Conservation (phyloP, 768 basidiomycete genomes). For the Cystobasidiopsis lactophilus region DNA sequence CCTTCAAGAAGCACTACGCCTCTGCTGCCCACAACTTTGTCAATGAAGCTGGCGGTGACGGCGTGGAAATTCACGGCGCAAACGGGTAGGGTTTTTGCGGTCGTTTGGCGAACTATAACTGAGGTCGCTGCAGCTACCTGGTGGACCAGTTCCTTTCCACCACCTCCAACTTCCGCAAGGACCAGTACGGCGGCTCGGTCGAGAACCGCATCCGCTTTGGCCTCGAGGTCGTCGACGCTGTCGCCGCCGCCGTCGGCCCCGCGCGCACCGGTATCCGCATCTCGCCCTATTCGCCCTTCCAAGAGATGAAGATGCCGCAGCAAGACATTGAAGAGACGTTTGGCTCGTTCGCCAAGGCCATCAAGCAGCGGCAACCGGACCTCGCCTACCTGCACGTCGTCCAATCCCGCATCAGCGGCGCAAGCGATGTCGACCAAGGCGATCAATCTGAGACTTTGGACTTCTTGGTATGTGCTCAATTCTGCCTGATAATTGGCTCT, state of each 20-base stretch:
- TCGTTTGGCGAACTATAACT: neutral
- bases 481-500: too few relatives aligned
- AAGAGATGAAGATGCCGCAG: slow-evolving; percentile 15
- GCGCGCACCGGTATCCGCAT: slow-evolving; percentile 28
- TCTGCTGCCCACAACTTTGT: slow-evolving; percentile 38
- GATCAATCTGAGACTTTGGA: too few relatives aligned
- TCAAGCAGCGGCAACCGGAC: slow-evolving; percentile 29
- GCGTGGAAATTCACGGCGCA: slow-evolving; percentile 33
- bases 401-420: slow-evolving; percentile 25
- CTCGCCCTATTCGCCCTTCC: slow-evolving; percentile 2
- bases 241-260: slow-evolving; percentile 34
- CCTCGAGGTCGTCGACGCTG: slow-evolving; percentile 35
- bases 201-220: slow-evolving; percentile 39
- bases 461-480: too few relatives aligned
- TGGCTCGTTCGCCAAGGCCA: slow-evolving; percentile 31
- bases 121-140: slow-evolving; percentile 11
- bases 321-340: slow-evolving; percentile 15
- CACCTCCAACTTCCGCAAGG: slow-evolving; percentile 16
- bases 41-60: slow-evolving; percentile 42
- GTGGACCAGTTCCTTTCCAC: slow-evolving; percentile 19
- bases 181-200: slow-evolving; percentile 42
- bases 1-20: slow-evolving; percentile 30
- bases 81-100: slow-evolving; percentile 21
- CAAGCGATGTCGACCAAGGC: neutral
- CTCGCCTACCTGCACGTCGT: slow-evolving; percentile 34